Base-by-base conservation (phyloP, 2,329 filamentous ascomycete species). In the Hypoxylon sp. region DNA sequence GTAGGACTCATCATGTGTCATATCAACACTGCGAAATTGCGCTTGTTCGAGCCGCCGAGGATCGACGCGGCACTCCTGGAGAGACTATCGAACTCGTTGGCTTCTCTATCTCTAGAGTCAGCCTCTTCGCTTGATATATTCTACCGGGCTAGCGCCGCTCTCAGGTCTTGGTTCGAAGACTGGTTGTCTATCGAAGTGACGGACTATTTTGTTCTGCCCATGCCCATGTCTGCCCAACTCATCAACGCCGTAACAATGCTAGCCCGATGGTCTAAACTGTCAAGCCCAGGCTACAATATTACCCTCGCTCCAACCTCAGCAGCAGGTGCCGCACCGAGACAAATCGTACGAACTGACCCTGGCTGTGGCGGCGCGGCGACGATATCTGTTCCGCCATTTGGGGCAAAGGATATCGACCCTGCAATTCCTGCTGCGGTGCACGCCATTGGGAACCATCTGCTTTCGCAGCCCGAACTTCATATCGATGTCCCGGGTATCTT, bases 161-260 rank as follows among this genome's bases (percentile, higher is more conserved):
- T 86, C 0, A 81, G 79, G 36, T 72, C 74, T 0, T 87, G 83
- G 76, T 86, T 87, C 50, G 80, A 84, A 1, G 76, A 76, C 36
- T 85, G 84, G 78, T 76, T 83, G 1, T 71, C 77, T 0, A 73
- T 87, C 0, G 80, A 85, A 0, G 73, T 80, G 0, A 67, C 73
- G 0, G 73, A 78, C 2, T 85, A 83, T 57, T 80, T 81, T 60
- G 77, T 79, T 28, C 75, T 85, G 22, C 83, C 85, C 0, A 80
- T 85, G 7, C 75, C 80, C 0, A 70, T 80, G 0, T 82, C 78
- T 32, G 74, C 80, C 0, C 82, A 86, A 55, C 73, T 86, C 0
- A 79, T 85, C 2, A 84, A 85, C 54, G 81, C 79, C n/a, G 73
- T 84, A 42, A 82, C 79, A 3, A 83, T 85, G 78, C 76, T 86